These are phyloP conservation scores for Brassica carinata DNA, from an alignment of 345 rosid genomes.

Conservation along the genomic window DNA sequence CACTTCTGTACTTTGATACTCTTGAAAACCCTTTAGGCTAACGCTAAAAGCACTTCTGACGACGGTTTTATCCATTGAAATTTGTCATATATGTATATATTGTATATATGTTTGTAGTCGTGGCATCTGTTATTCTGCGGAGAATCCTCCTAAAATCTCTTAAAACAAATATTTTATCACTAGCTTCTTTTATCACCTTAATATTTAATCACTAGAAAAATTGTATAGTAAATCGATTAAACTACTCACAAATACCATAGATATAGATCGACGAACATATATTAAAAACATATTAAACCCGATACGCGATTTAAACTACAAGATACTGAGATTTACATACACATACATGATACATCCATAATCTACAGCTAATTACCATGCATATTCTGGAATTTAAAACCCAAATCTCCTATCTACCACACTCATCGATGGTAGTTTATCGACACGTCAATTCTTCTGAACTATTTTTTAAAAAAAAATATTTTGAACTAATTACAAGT, in stretches of 20 bases:
- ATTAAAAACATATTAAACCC: not conserved
- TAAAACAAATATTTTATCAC: no score
- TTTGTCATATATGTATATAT: no score
- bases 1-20: constrained; percentile 37
- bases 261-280: not conserved
- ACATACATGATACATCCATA: not conserved
- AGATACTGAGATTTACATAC: constrained; percentile 5
- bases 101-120: no score
- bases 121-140: no score
- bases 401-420: not conserved
- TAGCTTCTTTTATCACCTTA: not conserved
- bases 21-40: constrained; percentile 13
- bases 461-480: not conserved
- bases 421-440: not conserved
- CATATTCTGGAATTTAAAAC: constrained; percentile 15
- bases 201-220: not conserved
- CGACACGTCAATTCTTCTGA: not conserved
- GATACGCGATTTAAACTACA: not conserved
- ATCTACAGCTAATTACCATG: not conserved
- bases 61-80: no score
- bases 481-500: not conserved
- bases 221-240: not conserved
- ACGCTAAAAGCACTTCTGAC: not conserved
- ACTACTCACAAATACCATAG: not conserved
- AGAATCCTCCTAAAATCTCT: no score